Evolutionary conservation across 306 rosid genomes (phyloP).

Genomic region (Hippophae rhamnoides): DNA sequence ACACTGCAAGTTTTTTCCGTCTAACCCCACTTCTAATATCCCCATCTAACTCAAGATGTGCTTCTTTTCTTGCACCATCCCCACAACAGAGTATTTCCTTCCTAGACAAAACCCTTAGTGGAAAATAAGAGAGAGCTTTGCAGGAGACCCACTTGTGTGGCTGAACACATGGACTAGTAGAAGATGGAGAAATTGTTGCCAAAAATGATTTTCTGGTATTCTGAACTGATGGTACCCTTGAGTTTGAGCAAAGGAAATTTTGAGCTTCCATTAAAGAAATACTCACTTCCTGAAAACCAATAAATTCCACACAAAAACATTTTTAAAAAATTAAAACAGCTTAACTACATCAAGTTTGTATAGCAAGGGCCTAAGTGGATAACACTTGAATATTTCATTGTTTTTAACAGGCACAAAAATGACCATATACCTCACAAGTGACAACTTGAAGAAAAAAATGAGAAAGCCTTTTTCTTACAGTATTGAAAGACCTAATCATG

Average conservation of each 20-base stretch:
- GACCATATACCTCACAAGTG: too few relatives aligned
- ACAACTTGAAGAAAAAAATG: too few relatives aligned
- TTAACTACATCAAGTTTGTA: too few relatives aligned
- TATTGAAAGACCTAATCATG: too few relatives aligned
- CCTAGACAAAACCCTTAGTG: constrained; percentile 9
- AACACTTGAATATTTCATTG: too few relatives aligned
- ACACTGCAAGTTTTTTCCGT: constrained; percentile 62
- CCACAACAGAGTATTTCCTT: constrained; percentile 20
- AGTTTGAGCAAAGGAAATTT: constrained; percentile 24
- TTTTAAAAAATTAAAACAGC: too few relatives aligned
- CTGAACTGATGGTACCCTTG: constrained; percentile 15
- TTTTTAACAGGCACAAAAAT: too few relatives aligned
- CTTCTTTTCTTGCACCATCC: constrained; percentile 15
- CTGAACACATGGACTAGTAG: constrained; percentile 21
- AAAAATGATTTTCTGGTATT: constrained; percentile 19
- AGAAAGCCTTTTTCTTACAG: too few relatives aligned
- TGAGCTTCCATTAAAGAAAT: constrained; percentile 28
- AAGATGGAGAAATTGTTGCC: constrained; percentile 8
- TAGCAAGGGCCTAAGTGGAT: too few relatives aligned
- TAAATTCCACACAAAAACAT: too few relatives aligned
- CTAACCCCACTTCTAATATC: constrained; percentile 23
- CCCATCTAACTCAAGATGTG: not conserved
- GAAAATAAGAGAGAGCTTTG: constrained; percentile 15
- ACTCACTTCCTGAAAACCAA: too few relatives aligned
- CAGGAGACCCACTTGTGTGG: constrained; percentile 21